Evolutionary conservation across 2,329 filamentous ascomycete genomes (phyloP).

Genomic region (Rutstroemia sp.): DNA sequence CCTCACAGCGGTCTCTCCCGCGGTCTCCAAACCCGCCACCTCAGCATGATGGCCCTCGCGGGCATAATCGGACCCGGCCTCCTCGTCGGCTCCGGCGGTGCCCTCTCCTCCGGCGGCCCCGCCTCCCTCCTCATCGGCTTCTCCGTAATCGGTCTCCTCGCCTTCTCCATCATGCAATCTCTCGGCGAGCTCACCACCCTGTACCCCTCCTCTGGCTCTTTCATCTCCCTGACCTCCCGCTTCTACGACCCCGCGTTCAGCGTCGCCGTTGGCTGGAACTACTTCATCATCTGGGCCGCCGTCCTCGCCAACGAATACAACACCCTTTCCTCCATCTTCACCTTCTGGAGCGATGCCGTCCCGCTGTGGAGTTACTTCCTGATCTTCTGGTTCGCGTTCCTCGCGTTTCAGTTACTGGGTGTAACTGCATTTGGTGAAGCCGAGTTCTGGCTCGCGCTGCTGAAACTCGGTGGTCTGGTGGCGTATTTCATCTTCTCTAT

Average conservation of each 20-base stretch:
- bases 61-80: constrained; percentile 60
- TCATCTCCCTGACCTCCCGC: constrained; percentile 62
- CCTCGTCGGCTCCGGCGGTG: constrained; percentile 64
- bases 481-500: constrained; percentile 71
- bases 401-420: constrained; percentile 61
- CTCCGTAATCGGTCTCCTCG: constrained; percentile 62
- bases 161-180: constrained; percentile 51
- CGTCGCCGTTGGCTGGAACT: constrained; percentile 50
- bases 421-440: constrained; percentile 71
- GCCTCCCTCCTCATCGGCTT: constrained; percentile 69
- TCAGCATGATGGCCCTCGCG: constrained; percentile 60
- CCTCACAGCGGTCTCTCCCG: constrained; percentile 59
- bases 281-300: constrained; percentile 28
- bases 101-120: constrained; percentile 61
- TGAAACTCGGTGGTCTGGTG: constrained; percentile 63
- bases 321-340: constrained; percentile 56
- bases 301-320: constrained; percentile 66
- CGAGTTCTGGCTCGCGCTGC: constrained; percentile 70
- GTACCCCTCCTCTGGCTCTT: constrained; percentile 64
- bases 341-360: constrained; percentile 55
- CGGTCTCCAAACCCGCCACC: constrained; percentile 59
- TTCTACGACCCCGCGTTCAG: constrained; percentile 66
- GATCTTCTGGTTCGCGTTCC: constrained; percentile 67
- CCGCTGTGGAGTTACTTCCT: constrained; percentile 63
- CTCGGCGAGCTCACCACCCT: constrained; percentile 68